Evolutionary conservation across 2,329 filamentous ascomycete species (phyloP).

Genomic region (Arthrobotrys sinensis): DNA sequence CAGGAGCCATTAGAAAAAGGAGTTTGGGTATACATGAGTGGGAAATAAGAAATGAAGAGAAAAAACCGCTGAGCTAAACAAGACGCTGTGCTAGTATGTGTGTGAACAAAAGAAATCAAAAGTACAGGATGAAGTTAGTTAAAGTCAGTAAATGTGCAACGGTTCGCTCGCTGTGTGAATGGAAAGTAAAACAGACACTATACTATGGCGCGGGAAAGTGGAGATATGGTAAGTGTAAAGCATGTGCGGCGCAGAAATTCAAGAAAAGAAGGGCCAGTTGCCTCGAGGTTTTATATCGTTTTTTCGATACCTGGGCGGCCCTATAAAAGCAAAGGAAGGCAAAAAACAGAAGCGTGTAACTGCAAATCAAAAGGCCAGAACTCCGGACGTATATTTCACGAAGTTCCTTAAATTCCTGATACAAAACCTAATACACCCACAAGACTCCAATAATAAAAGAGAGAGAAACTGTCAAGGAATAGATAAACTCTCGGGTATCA

Average conservation of each 20-base stretch:
- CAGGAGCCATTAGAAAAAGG: slow-evolving; percentile 18
- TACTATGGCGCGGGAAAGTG: slow-evolving; percentile 5
- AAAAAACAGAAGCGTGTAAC: neutral
- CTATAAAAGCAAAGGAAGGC: neutral
- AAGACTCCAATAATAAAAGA: slow-evolving; percentile 23
- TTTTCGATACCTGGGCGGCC: slow-evolving; percentile 10
- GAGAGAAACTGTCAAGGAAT: slow-evolving; percentile 18
- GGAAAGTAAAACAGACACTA: slow-evolving; percentile 8
- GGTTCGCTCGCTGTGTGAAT: slow-evolving; percentile 12
- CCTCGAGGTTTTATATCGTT: slow-evolving; percentile 13
- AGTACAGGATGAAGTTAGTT: slow-evolving; percentile 20
- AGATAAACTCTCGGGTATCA: slow-evolving; percentile 4
- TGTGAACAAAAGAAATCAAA: slow-evolving; percentile 21
- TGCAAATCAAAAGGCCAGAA: slow-evolving; percentile 15
- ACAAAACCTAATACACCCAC: slow-evolving; percentile 18
- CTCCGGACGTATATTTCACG: slow-evolving; percentile 10
- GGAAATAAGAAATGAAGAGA: slow-evolving; percentile 1
- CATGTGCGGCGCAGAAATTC: neutral
- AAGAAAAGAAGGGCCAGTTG: neutral
- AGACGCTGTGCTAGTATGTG: slow-evolving; percentile 22
- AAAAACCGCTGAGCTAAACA: slow-evolving; percentile 6
- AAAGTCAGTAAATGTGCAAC: neutral
- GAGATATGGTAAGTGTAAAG: slow-evolving; percentile 1
- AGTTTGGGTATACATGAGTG: slow-evolving; percentile 27
- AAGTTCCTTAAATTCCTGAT: slow-evolving; percentile 30